Evolutionary conservation across 2,329 filamentous ascomycete genomes (phyloP), one percentile per base, ranked within the genome.

Genomic region (Stemphylium lycopersici): DNA sequence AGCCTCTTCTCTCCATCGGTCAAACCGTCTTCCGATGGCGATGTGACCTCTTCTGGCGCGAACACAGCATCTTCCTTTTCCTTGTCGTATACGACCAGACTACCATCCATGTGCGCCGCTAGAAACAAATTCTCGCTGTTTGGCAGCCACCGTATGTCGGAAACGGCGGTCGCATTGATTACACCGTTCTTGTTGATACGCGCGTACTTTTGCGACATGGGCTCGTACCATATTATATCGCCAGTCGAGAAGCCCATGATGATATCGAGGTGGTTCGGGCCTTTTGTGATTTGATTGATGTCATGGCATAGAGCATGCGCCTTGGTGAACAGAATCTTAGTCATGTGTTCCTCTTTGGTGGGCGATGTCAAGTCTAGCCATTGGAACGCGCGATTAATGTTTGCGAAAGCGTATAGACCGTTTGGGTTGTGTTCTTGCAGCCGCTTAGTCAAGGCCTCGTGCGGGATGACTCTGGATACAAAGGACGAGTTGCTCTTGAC

Each of bases 401-500:
- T 99, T 42, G 90, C 92, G 80, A 99, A 98, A 2, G 89, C 90
- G 76, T 95, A 96, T 3, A 95, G 76, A 1, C 92, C 93, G 59
- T 95, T 90, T 2, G 82, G 81, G 11, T 87, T 86, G 58, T 91
- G 87, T 29, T 98, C 95, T 43, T 86, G 84, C 59, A 98, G 76
- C 61, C 90, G 87, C 76, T 95, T 96, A 18, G 84, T 83, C 49
- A 96, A 76, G 4, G 83, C 83, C 67, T 99, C 95, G 68, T 96
- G 90, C 13, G 92, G 88, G 61, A 98, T 96, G 29, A 97, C 93
- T 49, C 95, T 83, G n/a, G 93, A 97, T 26, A 99, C 95, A 71
- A 97, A 99, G 0, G 93, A 96, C 8, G 95, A 99, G 76, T 96
- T 98, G 78, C 92, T 98, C 81, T 99, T 99, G 47, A 93, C 88